Conservation (phyloP, 2,329 filamentous ascomycete species). For the Ploettnerulaceae sp. region DNA sequence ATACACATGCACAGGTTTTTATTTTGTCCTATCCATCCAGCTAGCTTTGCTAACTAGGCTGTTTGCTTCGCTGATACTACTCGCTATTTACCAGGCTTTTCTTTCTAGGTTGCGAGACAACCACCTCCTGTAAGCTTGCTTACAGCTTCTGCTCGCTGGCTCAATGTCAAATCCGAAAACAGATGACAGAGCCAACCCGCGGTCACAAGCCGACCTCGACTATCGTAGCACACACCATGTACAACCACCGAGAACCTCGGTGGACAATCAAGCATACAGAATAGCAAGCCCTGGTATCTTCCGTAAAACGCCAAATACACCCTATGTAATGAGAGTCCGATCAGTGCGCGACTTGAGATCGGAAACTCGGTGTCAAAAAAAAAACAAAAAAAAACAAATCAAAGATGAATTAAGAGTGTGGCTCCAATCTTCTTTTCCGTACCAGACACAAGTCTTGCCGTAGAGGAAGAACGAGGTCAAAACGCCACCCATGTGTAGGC, state of each 20-base stretch:
- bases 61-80: conserved; percentile 4
- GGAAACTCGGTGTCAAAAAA: conserved; percentile 22
- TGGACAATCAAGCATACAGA: conserved; percentile 15
- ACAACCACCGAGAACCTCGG: conserved; percentile 12
- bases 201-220: conserved; percentile 15
- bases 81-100: conserved; percentile 5
- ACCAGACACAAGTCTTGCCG: conserved; percentile 13
- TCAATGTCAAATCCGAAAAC: conserved; percentile 2
- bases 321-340: conserved; percentile 12
- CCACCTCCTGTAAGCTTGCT: neutral
- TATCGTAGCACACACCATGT: conserved; percentile 22
- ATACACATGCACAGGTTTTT: conserved; percentile 13
- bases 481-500: conserved; percentile 28
- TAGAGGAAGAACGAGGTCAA: conserved; percentile 9
- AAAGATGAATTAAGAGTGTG: conserved; percentile 11
- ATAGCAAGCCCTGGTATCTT: conserved; percentile 32
- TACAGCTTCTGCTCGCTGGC: conserved; percentile 5
- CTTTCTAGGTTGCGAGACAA: neutral
- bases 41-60: conserved; percentile 8
- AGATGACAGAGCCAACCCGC: neutral
- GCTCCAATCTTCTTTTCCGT: conserved; percentile 19
- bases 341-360: conserved; percentile 3
- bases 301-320: conserved; percentile 26
- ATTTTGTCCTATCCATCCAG: conserved; percentile 3
- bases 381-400: conserved; percentile 1